These are phyloP conservation scores for Candida lessepsii DNA, from an alignment of 805 yeast genomes.

Conservation along the genomic window DNA sequence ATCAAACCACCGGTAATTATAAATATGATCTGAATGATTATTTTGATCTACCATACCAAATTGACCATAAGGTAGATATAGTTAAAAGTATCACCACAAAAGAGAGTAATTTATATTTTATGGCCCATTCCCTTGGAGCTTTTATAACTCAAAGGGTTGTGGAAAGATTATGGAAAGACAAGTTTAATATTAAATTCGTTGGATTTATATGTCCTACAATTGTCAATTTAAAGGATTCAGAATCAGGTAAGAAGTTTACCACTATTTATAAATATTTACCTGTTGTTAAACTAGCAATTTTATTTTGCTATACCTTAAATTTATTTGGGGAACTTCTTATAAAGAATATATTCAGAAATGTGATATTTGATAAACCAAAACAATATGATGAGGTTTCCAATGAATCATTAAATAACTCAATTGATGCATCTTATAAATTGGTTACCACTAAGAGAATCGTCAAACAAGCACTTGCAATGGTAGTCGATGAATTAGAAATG, in stretches of 20 bases:
- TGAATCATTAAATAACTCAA: conserved; percentile 27
- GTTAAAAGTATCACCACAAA: conserved; percentile 33
- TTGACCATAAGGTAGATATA: conserved; percentile 55
- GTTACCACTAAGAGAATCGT: conserved; percentile 44
- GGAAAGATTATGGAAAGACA: conserved; percentile 20
- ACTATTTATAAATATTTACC: conserved; percentile 28
- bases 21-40: conserved; percentile 17
- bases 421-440: conserved; percentile 43
- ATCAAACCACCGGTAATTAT: conserved; percentile 28
- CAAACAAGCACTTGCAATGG: conserved; percentile 55
- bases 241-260: conserved; percentile 31
- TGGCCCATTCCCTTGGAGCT: conserved; percentile 75
- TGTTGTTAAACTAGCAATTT: conserved; percentile 18
- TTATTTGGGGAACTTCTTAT: conserved; percentile 22
- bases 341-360: conserved; percentile 20
- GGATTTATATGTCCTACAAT: conserved; percentile 74
- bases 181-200: conserved; percentile 36
- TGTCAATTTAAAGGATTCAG: conserved; percentile 52
- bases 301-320: conserved; percentile 26
- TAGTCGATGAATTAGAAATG: conserved; percentile 54
- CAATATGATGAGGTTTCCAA: conserved; percentile 18
- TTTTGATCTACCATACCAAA: conserved; percentile 52
- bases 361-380: conserved; percentile 18
- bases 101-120: conserved; percentile 33
- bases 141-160: conserved; percentile 59